Percentiles rank a stretch among this genome's conserved stretches.
Conservation (phyloP, 768 basidiomycete species). For the Hygrophorus russula region DNA sequence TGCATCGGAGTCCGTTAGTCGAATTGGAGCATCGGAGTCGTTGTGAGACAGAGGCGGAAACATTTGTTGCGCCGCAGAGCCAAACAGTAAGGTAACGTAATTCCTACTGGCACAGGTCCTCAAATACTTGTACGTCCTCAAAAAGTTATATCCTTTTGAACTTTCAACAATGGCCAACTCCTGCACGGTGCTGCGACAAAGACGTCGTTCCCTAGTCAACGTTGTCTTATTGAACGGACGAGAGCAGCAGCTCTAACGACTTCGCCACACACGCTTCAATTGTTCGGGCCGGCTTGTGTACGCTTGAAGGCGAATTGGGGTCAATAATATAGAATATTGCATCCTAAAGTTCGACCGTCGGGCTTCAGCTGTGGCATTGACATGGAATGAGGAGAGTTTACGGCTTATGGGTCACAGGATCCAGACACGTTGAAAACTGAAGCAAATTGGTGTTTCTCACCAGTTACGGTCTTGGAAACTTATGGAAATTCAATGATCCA, state of each 20-base stretch:
- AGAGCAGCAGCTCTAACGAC: slow-evolving; percentile 34
- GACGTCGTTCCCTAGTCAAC: slow-evolving; percentile 30
- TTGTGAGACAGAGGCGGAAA: slow-evolving; percentile 13
- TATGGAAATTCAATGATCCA: too few species aligned
- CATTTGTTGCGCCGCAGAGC: slow-evolving; percentile 7
- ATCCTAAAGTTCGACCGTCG: slow-evolving; percentile 9
- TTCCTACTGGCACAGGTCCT: too few species aligned
- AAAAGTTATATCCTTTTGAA: slow-evolving; percentile 35
- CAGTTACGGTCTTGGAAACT: too few species aligned
- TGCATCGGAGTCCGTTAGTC: slow-evolving; percentile 76
- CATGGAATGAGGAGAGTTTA: slow-evolving; percentile 24
- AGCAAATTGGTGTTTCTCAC: too few species aligned
- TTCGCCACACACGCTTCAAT: slow-evolving; percentile 34
- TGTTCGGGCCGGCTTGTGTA: slow-evolving; percentile 19
- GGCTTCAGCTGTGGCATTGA: slow-evolving; percentile 4
- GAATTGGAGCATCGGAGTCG: slow-evolving; percentile 53
- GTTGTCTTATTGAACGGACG: slow-evolving; percentile 24
- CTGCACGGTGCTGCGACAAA: slow-evolving; percentile 41
- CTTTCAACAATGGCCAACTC: slow-evolving; percentile 31
- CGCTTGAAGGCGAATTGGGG: slow-evolving; percentile 29
- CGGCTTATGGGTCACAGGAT: too few species aligned
- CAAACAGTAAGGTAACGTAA: too few species aligned
- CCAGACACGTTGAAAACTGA: too few species aligned
- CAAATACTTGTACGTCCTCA: slow-evolving; percentile 38
- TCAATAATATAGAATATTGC: slow-evolving; percentile 31